Evolutionary conservation across 495 filamentous ascomycete genomes (phyloP), one percentile per base, ranked within the genome.

Genomic region (Penicillium samsonianum): DNA sequence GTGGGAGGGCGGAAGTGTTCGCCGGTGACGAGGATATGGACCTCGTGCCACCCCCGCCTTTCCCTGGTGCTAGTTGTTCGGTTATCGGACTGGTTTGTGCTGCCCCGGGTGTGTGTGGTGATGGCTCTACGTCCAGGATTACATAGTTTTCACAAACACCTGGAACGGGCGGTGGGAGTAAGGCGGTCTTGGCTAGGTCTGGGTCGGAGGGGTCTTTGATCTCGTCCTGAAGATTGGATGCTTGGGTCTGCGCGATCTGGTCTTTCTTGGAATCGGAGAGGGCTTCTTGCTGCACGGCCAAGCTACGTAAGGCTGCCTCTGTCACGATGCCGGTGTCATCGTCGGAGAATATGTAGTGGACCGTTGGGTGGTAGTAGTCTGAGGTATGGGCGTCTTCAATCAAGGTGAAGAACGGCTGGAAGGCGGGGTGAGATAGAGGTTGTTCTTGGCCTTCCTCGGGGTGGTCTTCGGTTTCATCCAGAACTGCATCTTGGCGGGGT

Each of bases 261-360:
- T 62, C 57, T 55, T 65, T 72, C 31, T 47, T 53, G 20, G 50
- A 47, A 25, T 54, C 42, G 0, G 64, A 52, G 11, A 57, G 28
- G 4, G 23, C 47, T 30, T 73, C 68, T 14, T 72, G 61, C 35
- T 76, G 71, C 17, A 63, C 42, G 31, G 75, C 70, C 7, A 82
- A 65, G 6, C 71, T 71, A 31, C 75, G 73, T 9, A 82, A 60
- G 6, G 77, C 76, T 12, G 80, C 80, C 51, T 78, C 76, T 7
- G 87, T 88, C 30, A 90, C 71, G 43, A 87, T 75, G 10, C 89
- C 87, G 5, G 68, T 70, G 65, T 83, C 80, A 72, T 96, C 91
- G 65, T 92, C 88, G 60, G 80, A 82, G 75, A 96, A 98, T 58
- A 96, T 83, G 75, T 98, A 98, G 78, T 93, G 91, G 3, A 96